Base-by-base conservation (phyloP, 495 filamentous ascomycete genomes). In the Xylaria longipes region DNA sequence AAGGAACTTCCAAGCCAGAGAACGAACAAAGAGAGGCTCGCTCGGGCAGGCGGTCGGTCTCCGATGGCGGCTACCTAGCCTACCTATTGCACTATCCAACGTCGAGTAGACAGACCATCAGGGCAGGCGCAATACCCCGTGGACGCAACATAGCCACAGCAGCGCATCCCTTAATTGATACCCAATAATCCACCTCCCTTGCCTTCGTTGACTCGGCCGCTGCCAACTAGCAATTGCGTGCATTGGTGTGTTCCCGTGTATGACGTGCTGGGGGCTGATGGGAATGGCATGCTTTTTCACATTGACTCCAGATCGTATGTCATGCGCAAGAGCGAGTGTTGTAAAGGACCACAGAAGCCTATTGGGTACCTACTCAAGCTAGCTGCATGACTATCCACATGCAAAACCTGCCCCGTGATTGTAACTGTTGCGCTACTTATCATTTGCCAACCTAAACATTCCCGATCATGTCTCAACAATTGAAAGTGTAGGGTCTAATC, bases 141-240 rank as follows among this genome's bases (percentile, higher is more conserved):
- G 50, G 14, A 15, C 50, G 22, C 22, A 27, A 6, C 50, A 54
- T 54, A 27, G 50, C 50, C 50, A 27, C 50, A 27, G 29, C 50
- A 54, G 50, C 50, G 50, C 25, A 54, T 50, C 50, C 50, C 50
- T 54, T 54, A 25, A 54, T 27, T 27, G 50, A 29, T 54, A 50
- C 46, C 46, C 9, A 29, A 54, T 27, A 54, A 50, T 29, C 46
- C 8, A 3, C 1, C 46, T 25, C n/a, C 46, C 46, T 50, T 50
- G n/a, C n/a, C 8, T 50, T 50, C n/a, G n/a, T n/a, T 50, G 8
- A 22, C 12, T 25, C 46, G 12, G n/a, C n/a, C 8, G 11, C 46
- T 25, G n/a, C 0, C 3, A 4, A 45, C 3, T 8, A 37, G n/a
- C n/a, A 37, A 37, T 3, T 37, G 35, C 8, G 35, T 8, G 35